Base-by-base conservation (phyloP, 2,329 filamentous ascomycete genomes). In the Fusarium udum region DNA sequence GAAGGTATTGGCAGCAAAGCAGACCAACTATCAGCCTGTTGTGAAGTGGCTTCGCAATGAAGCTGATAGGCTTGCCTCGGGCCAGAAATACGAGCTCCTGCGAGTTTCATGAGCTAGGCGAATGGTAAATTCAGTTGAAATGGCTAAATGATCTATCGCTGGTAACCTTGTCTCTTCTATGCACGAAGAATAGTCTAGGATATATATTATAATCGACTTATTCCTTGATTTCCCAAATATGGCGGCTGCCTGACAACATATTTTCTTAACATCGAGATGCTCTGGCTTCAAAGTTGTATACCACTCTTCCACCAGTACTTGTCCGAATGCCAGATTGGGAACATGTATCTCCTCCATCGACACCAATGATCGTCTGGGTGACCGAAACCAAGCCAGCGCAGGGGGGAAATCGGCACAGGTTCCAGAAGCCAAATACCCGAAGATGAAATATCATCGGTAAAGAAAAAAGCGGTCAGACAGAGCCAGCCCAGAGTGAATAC, bases 361-460 rank as follows among this genome's bases (percentile, higher is more conserved):
- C 89, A 93, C 86, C 89, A 91, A 2, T 86, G 83, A 76, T 93
- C 90, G 1, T 87, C 89, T 24, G 85, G 81, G 3, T 84, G 83
- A 0, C 92, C 92, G 39, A 92, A 84, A 0, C 92, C 92, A 22
- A 95, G 39, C 4, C 87, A 88, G 32, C 94, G 86, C n/a, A 95
- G 78, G 2, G 87, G 78, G 61, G 93, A 97, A 14, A 95, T 73
- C 0, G 95, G 94, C n/a, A 97, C 82, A 0, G 94, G 94, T 81
- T 98, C 94, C 69, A 90, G 90, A 20, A 97, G 81, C 93, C 93
- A 97, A 1, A 97, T 78, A 0, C 93, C 94, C 2, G 90, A 88
- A 16, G 87, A 85, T 0, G 91, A 88, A 79, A 97, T 91, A 77
- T 98, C 95, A 78, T 97, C 90, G 16, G 90, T 85, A n/a, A 97